Percentiles rank a stretch among this genome's conserved stretches.
Evolutionary conservation across 306 rosid species (phyloP).

Genomic region (Calophaca sinica): DNA sequence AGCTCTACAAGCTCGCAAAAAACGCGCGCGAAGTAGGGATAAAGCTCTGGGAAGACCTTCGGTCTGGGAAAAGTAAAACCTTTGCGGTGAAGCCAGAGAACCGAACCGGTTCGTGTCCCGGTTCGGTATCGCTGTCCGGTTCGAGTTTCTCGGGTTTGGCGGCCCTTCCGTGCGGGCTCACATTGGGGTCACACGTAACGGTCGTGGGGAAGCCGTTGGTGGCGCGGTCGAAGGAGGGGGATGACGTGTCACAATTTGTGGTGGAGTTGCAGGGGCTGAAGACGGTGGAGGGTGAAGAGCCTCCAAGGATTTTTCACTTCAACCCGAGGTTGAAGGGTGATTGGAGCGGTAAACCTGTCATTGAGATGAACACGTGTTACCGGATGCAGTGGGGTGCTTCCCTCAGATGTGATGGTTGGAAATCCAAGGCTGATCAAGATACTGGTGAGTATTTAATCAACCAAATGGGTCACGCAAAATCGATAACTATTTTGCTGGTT

Average conservation of each 20-base stretch:
- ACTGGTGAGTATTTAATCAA: constrained; percentile 57
- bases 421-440: constrained; percentile 80
- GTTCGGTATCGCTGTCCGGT: constrained; percentile 64
- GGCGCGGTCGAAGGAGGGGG: constrained; percentile 29
- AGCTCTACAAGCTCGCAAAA: constrained; percentile 70
- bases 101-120: constrained; percentile 64
- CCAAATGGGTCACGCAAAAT: no score
- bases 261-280: constrained; percentile 87
- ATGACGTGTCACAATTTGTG: constrained; percentile 68
- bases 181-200: constrained; percentile 77
- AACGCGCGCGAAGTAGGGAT: constrained; percentile 68
- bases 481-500: no score
- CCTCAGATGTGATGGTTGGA: constrained; percentile 83
- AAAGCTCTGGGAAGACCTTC: constrained; percentile 60
- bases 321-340: constrained; percentile 91
- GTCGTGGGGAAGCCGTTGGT: constrained; percentile 71
- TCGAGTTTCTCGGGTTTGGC: constrained; percentile 54
- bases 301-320: constrained; percentile 80
- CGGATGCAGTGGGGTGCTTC: constrained; percentile 94
- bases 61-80: constrained; percentile 49
- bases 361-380: constrained; percentile 86
- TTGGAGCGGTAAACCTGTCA: constrained; percentile 87
- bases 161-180: constrained; percentile 84
- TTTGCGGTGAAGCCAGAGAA: constrained; percentile 38
- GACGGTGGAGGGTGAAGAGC: constrained; percentile 84